Conservation (phyloP, 1,284 basidiomycete species). For the Tilletia horrida region DNA sequence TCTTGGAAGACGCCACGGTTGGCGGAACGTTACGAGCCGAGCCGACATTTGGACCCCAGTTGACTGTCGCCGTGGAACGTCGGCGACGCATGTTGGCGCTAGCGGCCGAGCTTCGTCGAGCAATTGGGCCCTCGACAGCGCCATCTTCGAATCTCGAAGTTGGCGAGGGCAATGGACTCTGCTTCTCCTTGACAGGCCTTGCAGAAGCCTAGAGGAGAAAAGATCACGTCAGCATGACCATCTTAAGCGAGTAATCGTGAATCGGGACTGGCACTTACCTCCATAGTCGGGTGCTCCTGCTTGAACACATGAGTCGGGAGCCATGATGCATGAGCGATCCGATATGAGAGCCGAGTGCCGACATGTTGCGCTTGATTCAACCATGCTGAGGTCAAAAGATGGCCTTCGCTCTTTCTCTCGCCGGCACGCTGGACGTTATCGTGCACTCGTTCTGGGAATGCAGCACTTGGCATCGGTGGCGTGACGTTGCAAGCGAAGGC, state of each 20-base stretch:
- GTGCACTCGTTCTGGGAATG: neutral
- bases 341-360: neutral
- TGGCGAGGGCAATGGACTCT: constrained; percentile 5
- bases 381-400: neutral
- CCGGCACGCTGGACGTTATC: neutral
- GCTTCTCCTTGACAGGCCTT: constrained; percentile 11
- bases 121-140: neutral
- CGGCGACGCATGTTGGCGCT: constrained; percentile 7
- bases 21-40: neutral
- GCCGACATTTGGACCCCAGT: neutral
- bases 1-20: neutral
- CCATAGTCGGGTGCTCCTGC: neutral
- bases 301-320: neutral
- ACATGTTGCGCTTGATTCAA: neutral
- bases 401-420: constrained; percentile 6
- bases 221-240: neutral
- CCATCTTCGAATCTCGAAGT: neutral
- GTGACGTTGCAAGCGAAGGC: constrained; percentile 18
- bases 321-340: constrained; percentile 2
- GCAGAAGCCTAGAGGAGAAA: neutral
- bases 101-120: neutral
- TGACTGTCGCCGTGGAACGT: constrained; percentile 2
- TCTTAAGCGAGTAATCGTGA: neutral
- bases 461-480: constrained; percentile 12
- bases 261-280: neutral